phyloP scores from a whole-genome alignment of 75 land plant species.

The Cryptomeria japonica region DNA sequence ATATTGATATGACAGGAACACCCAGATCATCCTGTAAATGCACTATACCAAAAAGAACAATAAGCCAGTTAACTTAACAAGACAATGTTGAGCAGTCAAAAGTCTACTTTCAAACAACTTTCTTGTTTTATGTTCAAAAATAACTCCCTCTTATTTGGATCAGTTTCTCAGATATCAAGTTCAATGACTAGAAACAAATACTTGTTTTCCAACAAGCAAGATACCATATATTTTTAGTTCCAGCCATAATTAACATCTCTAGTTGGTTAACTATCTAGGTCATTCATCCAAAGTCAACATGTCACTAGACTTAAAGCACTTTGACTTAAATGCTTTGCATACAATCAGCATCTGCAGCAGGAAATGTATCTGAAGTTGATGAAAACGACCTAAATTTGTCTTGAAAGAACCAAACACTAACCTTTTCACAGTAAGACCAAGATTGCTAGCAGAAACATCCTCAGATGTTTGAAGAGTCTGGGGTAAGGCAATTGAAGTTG shows the following conservation, averaged over 20 bases:
- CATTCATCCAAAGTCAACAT: background rate
- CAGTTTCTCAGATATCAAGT: background rate
- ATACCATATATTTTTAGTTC: background rate
- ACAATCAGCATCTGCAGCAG: background rate
- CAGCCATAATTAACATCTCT: background rate
- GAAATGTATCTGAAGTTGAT: background rate
- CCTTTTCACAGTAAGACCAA: conserved; percentile 23
- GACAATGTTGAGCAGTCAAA: background rate
- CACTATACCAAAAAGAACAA: background rate
- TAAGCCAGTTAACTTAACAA: background rate
- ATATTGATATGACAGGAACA: background rate
- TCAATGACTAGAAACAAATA: background rate
- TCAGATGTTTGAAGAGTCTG: conserved; percentile 22
- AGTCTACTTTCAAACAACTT: background rate
- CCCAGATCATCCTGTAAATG: background rate
- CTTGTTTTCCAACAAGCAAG: too few relatives aligned
- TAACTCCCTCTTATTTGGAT: background rate
- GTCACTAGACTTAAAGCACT: background rate
- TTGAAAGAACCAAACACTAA: conserved; percentile 9
- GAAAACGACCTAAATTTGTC: background rate
- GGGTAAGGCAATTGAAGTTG: conserved; percentile 24
- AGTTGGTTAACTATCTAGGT: background rate
- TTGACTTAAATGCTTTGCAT: background rate
- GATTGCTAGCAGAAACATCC: conserved; percentile 54
- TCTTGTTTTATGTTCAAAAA: background rate